Percentiles rank a stretch among this genome's conserved stretches.
phyloP scores from a whole-genome alignment of 768 basidiomycete species.

The Suillus occidentalis region DNA sequence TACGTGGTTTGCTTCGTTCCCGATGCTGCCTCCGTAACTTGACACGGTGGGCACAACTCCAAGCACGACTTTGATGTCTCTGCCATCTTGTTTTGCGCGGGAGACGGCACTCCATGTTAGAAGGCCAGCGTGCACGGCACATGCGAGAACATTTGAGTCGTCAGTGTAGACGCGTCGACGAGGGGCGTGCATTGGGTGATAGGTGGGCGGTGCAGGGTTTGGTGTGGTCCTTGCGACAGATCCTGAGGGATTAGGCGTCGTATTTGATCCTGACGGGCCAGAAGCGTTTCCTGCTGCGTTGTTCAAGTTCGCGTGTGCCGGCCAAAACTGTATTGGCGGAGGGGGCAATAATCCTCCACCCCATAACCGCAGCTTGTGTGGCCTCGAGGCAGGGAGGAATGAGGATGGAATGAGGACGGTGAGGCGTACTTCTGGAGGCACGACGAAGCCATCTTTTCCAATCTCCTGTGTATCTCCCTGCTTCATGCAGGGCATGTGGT shows the following conservation, averaged over 20 bases:
- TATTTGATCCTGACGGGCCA: constrained; percentile 21
- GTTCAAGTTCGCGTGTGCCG: constrained; percentile 10
- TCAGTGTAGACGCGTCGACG: constrained; percentile 71
- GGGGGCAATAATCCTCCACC: constrained; percentile 57
- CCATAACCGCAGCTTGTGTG: constrained; percentile 62
- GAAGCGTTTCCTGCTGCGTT: neutral
- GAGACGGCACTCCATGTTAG: constrained; percentile 43
- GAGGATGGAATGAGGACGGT: constrained; percentile 61
- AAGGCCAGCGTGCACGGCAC: constrained; percentile 65
- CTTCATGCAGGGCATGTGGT: constrained; percentile 29
- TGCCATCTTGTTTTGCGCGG: constrained; percentile 37
- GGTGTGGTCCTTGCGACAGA: neutral
- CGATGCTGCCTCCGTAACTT: constrained; percentile 47
- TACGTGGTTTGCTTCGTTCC: constrained; percentile 43
- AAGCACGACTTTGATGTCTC: constrained; percentile 43
- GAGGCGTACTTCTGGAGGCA: constrained; percentile 35
- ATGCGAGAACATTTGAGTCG: constrained; percentile 71
- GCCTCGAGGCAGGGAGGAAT: constrained; percentile 56
- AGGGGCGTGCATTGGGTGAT: constrained; percentile 26
- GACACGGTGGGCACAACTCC: constrained; percentile 37
- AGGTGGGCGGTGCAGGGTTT: constrained; percentile 15
- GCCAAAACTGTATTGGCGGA: constrained; percentile 32
- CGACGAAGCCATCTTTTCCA: constrained; percentile 14
- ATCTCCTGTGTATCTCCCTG: constrained; percentile 22
- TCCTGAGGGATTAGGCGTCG: constrained; percentile 9